Base-by-base conservation (phyloP, 2,329 filamentous ascomycete genomes). In the Calonectria crousiana region DNA sequence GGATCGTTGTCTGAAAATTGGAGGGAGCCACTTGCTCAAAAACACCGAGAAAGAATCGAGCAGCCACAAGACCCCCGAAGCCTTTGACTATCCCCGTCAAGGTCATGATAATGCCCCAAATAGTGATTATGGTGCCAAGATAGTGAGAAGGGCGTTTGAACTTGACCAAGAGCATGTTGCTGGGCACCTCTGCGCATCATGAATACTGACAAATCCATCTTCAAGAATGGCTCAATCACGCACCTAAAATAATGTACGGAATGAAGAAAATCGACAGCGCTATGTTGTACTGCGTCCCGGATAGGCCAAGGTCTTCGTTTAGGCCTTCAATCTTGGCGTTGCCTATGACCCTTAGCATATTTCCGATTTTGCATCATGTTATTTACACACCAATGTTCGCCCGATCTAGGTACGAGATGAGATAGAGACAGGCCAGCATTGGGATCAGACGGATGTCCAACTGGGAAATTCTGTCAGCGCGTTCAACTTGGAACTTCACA, bases 21-120 rank as follows among this genome's bases (percentile, higher is more conserved):
- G 8, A 18, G 34, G 26, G 34, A 62, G 36, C 16, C 20, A 41
- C 56, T 56, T 11, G 34, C 52, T 56, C 52, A 20, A 56, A 56
- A n/a, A 56, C 20, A 10, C 52, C 52, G 32, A 56, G 52, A 20
- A 56, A 34, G 28, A 56, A 56, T 41, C 56, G 32, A 38, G 56
- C 30, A 9, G 60, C 60, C n/a, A 64, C 36, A n/a, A 90, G 87
- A 0, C 88, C 88, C 5, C 80, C 78, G 65, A 86, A 89, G 77
- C 85, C 88, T 10, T 85, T 77, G 18, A 91, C 87, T 13, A 89
- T 77, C 16, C 90, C 90, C 82, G 88, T 88, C 9, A 87, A 84
- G 14, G 87, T 88, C 36, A 88, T 84, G 68, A 83, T 80, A 30
- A 82, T 76, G n/a, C 83, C 83, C 91, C 91, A 92, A 2, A 87